Evolutionary conservation across 495 filamentous ascomycete species (phyloP), one percentile per base, ranked within the genome.

Genomic region (Polyplosphaeria fusca): DNA sequence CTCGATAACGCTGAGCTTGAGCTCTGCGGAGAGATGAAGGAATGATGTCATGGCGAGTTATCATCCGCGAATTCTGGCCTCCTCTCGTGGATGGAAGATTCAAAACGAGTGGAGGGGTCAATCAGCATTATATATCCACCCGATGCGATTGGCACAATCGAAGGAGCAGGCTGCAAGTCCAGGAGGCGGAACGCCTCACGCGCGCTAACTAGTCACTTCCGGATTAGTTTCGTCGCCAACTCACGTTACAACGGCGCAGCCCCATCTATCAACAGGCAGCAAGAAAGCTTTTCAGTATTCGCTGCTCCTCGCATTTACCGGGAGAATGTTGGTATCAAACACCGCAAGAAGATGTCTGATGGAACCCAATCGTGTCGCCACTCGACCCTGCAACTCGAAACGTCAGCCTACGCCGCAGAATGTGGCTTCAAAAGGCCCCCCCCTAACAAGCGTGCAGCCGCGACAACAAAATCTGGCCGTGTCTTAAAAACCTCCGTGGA

Each of bases 1-100:
- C 11, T 46, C 43, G 43, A 46, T 18, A 23, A 46, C 19, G 43
- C 4, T 22, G 5, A 46, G 18, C 18, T 46, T 46, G 5, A 46
- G 23, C 23, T 46, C 43, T 11, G 43, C 23, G 43, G 43, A 22
- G 11, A 46, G 43, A 26, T 46, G 18, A 4, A 26, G 23, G 16
- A 46, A 23, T 23, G 43, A 46, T 7, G 43, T 9, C 43, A 46
- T 46, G 22, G n/a, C n/a, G n/a, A n/a, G 40, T 43, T 35, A 9
- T 35, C n/a, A 35, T 7, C 9, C 30, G 7, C 7, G 30, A 35
- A 9, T 7, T 7, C 30, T 35, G 30, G n/a, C 30, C 9, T 7
- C 30, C 9, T 35, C 30, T 35, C 7, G 9, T 35, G 30, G 7
- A 35, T 7, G 30, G 30, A 35, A 7, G 7, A 9, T 35, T 9